These are phyloP conservation scores for Panicum hallii DNA, from an alignment of 202 grass and related monocot genomes.

Conservation along the genomic window DNA sequence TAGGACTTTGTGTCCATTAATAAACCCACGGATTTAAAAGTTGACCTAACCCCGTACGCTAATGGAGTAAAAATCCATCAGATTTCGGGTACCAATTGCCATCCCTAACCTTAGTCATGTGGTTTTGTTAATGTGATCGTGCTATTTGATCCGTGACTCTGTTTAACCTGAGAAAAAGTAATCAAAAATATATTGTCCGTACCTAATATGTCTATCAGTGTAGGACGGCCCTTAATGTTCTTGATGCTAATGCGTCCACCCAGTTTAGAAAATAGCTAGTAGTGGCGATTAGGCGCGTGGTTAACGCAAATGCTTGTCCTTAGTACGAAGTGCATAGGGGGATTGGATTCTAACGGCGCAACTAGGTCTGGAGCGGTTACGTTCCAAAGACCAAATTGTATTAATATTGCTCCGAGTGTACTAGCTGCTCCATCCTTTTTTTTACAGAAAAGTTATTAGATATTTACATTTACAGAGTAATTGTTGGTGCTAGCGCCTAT, in stretches of 20 bases:
- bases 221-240: neutral
- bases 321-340: neutral
- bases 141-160: neutral
- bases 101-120: too few relatives aligned
- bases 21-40: too few relatives aligned
- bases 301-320: constrained; percentile 36
- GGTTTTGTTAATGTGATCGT: neutral
- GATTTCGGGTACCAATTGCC: too few relatives aligned
- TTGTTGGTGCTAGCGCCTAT: too few relatives aligned
- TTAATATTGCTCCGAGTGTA: neutral
- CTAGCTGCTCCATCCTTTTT: too few relatives aligned
- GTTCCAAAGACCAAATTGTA: neutral
- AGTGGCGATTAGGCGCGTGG: neutral
- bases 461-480: too few relatives aligned
- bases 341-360: constrained; percentile 37
- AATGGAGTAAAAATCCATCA: too few relatives aligned
- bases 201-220: neutral
- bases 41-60: too few relatives aligned
- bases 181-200: neutral
- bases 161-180: neutral
- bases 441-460: too few relatives aligned
- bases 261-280: neutral
- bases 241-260: neutral
- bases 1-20: too few relatives aligned
- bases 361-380: neutral